Evolutionary conservation across 176 grass and related monocot species (phyloP).

Genomic region (Pontederia paniculata): DNA sequence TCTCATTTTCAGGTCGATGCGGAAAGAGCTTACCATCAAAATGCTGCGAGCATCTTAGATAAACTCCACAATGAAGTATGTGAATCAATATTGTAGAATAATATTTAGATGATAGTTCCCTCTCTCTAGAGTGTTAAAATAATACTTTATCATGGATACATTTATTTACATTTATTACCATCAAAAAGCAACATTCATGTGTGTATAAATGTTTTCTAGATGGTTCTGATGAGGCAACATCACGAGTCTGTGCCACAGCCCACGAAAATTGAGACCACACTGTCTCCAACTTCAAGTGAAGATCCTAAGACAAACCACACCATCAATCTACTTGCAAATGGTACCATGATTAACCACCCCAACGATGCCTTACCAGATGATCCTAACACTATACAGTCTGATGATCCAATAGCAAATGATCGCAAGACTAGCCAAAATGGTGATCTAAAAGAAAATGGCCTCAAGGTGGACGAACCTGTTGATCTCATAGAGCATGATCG

Average conservation of each 20-base stretch:
- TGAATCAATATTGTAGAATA: slow-evolving; percentile 5
- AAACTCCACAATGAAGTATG: slow-evolving; percentile 84
- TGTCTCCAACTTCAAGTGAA: not conserved
- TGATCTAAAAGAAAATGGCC: no score
- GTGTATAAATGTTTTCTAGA: slow-evolving; percentile 34
- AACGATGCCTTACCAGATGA: no score
- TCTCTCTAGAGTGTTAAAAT: not conserved
- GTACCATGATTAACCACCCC: not conserved
- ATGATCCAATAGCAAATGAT: not conserved
- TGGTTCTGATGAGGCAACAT: slow-evolving; percentile 51
- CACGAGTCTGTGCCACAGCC: slow-evolving; percentile 22
- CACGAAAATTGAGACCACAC: slow-evolving; percentile 5
- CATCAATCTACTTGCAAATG: slow-evolving; percentile 39
- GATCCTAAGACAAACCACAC: slow-evolving; percentile 19
- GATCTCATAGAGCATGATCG: not conserved
- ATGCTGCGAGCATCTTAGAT: slow-evolving; percentile 72
- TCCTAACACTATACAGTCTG: not conserved
- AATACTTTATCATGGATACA: not conserved
- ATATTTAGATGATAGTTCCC: slow-evolving; percentile 1
- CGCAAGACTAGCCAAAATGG: not conserved
- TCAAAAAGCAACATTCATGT: slow-evolving; percentile 12
- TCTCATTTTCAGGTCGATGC: slow-evolving; percentile 66
- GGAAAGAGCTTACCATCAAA: slow-evolving; percentile 87
- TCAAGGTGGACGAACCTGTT: no score
- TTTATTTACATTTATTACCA: no score